A percentile compares a stretch with the other conserved stretches of the same genome.
These are phyloP conservation scores for Vitis cinerea DNA, from an alignment of 164 flowering plant species.

Conservation along the genomic window DNA sequence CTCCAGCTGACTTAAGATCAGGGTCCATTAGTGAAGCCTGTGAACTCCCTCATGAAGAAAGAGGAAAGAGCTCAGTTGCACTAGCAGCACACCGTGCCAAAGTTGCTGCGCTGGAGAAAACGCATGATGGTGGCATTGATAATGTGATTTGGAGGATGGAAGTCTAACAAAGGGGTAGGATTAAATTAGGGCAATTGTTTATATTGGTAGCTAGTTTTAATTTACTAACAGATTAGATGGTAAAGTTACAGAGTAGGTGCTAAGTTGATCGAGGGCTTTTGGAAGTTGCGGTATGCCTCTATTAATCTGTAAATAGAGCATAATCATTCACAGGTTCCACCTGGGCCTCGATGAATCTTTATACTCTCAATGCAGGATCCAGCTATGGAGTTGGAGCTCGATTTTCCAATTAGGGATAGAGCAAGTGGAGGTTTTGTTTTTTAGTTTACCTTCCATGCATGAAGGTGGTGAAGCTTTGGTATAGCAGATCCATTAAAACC, in stretches of 20 bases:
- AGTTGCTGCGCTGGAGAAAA: slow-evolving; percentile 66
- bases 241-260: slow-evolving; percentile 22
- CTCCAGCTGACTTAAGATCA: slow-evolving; percentile 73
- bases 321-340: slow-evolving; percentile 49
- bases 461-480: slow-evolving; percentile 35
- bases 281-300: slow-evolving; percentile 36
- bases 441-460: slow-evolving; percentile 41
- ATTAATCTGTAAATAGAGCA: slow-evolving; percentile 57
- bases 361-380: slow-evolving; percentile 54
- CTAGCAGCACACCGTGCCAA: slow-evolving; percentile 58
- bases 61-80: slow-evolving; percentile 42
- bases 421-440: slow-evolving; percentile 56
- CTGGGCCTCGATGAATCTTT: slow-evolving; percentile 42
- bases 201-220: slow-evolving; percentile 48
- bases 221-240: slow-evolving; percentile 37
- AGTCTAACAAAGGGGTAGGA: slow-evolving; percentile 36
- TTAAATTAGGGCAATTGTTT: slow-evolving; percentile 43
- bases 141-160: slow-evolving; percentile 67
- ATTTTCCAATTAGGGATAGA: slow-evolving; percentile 35
- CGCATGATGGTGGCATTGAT: slow-evolving; percentile 32
- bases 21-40: slow-evolving; percentile 63
- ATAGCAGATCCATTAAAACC: slow-evolving; percentile 33
- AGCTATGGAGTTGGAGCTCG: slow-evolving; percentile 53
- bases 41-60: slow-evolving; percentile 66
- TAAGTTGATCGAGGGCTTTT: slow-evolving; percentile 21